A percentile compares a stretch with the other conserved stretches of the same genome.
These are phyloP conservation scores for Mycena vitilis DNA, from an alignment of 768 basidiomycete genomes.

Conservation along the genomic window DNA sequence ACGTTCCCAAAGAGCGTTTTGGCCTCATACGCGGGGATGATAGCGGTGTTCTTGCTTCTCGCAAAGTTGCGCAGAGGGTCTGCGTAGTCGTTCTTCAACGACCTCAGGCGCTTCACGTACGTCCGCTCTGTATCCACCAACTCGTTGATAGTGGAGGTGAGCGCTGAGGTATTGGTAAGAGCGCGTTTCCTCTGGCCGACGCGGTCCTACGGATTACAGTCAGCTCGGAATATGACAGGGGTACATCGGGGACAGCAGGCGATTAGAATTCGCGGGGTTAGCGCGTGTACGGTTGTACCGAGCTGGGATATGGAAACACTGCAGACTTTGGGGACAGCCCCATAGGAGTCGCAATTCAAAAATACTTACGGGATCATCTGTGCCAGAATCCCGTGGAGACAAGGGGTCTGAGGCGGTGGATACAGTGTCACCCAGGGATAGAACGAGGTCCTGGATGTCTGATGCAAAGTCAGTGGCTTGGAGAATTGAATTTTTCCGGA, in stretches of 20 bases:
- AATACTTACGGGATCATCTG: slow-evolving; percentile 57
- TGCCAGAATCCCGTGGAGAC: slow-evolving; percentile 52
- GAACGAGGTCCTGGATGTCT: slow-evolving; percentile 85
- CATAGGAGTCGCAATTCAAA: slow-evolving; percentile 12
- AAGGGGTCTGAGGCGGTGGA: slow-evolving; percentile 59
- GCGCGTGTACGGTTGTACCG: not conserved
- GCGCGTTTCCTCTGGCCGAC: slow-evolving; percentile 66
- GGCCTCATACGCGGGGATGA: slow-evolving; percentile 91
- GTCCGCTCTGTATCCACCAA: slow-evolving; percentile 90
- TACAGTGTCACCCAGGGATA: slow-evolving; percentile 80
- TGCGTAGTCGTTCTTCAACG: slow-evolving; percentile 90
- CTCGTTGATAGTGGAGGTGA: slow-evolving; percentile 85
- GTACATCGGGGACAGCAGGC: slow-evolving; percentile 9
- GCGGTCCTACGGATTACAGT: slow-evolving; percentile 47
- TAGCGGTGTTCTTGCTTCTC: slow-evolving; percentile 83
- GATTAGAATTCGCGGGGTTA: slow-evolving; percentile 8
- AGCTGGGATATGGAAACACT: not conserved
- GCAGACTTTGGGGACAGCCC: slow-evolving; percentile 10
- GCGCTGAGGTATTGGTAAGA: slow-evolving; percentile 70
- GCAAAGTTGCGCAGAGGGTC: slow-evolving; percentile 91
- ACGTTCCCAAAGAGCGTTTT: slow-evolving; percentile 95
- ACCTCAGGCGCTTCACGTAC: slow-evolving; percentile 86
- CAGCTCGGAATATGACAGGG: slow-evolving; percentile 7
- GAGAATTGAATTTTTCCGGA: slow-evolving; percentile 19
- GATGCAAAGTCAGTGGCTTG: slow-evolving; percentile 31